These are phyloP conservation scores for Noccaea bulbosa DNA, from an alignment of 345 rosid species.

Conservation along the genomic window DNA sequence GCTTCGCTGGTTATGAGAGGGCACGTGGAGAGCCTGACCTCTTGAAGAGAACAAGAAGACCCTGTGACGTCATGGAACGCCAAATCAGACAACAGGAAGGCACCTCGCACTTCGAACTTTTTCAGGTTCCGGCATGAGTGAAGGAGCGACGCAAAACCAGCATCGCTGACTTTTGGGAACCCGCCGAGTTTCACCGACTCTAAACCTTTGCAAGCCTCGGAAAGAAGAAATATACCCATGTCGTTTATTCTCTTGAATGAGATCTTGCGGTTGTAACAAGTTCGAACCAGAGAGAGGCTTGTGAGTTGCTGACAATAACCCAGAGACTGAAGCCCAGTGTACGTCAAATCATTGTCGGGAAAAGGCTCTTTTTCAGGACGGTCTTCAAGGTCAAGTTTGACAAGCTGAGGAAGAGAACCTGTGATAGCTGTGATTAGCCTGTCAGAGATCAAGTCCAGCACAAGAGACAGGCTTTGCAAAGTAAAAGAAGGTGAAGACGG, in stretches of 20 bases:
- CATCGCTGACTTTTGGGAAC: conserved; percentile 71
- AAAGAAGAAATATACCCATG: conserved; percentile 71
- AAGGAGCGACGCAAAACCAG: conserved; percentile 69
- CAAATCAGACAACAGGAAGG: conserved; percentile 62
- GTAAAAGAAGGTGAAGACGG: conserved; percentile 38
- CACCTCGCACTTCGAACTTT: conserved; percentile 64
- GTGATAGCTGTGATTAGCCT: conserved; percentile 51
- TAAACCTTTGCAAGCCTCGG: conserved; percentile 60
- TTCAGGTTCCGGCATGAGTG: conserved; percentile 60
- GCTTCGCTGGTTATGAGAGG: conserved; percentile 70
- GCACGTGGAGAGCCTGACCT: conserved; percentile 61
- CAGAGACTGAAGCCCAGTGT: conserved; percentile 58
- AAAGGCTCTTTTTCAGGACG: conserved; percentile 54
- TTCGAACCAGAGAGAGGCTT: conserved; percentile 57
- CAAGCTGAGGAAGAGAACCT: conserved; percentile 50
- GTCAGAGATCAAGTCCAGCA: conserved; percentile 59
- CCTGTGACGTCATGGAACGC: conserved; percentile 63
- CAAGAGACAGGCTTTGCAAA: conserved; percentile 62
- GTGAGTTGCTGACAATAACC: conserved; percentile 50
- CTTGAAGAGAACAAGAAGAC: conserved; percentile 56
- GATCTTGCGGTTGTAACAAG: conserved; percentile 52
- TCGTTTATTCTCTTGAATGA: conserved; percentile 69
- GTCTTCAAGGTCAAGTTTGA: conserved; percentile 72
- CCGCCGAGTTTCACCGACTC: conserved; percentile 62
- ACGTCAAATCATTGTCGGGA: conserved; percentile 52